Evolutionary conservation across 2,329 filamentous ascomycete genomes (phyloP).

Genomic region (Trichoderma semiorbis): DNA sequence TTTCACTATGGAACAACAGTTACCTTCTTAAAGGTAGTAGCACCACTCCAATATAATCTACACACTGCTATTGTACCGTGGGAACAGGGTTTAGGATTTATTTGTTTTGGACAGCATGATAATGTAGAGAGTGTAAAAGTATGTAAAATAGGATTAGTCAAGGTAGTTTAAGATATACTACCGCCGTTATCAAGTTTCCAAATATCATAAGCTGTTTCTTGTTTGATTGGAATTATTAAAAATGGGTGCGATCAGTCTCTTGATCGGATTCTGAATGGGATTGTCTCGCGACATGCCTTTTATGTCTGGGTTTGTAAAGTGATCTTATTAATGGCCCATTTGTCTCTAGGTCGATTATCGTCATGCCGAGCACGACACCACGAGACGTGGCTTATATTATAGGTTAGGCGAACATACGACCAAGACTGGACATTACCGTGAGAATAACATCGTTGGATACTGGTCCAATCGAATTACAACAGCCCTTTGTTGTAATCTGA

Average conservation of each 20-base stretch:
- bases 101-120: too few species aligned
- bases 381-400: not conserved
- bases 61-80: too few species aligned
- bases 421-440: not conserved
- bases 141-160: too few species aligned
- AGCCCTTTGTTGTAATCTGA: too few species aligned
- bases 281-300: not conserved
- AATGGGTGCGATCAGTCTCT: not conserved
- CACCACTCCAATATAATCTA: too few species aligned
- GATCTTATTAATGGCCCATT: not conserved
- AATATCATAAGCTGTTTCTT: not conserved
- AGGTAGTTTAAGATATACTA: too few species aligned
- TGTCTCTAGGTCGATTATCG: not conserved
- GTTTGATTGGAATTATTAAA: not conserved
- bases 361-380: not conserved
- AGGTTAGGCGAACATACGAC: not conserved
- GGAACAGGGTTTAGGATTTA: too few species aligned
- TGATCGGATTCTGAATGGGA: not conserved
- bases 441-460: not conserved
- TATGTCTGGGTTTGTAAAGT: not conserved
- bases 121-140: too few species aligned
- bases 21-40: too few species aligned
- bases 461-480: not conserved
- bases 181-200: too few species aligned
- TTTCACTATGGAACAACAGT: too few species aligned